Base-by-base conservation (phyloP, 306 rosid genomes). In the Canavalia gladiata region DNA sequence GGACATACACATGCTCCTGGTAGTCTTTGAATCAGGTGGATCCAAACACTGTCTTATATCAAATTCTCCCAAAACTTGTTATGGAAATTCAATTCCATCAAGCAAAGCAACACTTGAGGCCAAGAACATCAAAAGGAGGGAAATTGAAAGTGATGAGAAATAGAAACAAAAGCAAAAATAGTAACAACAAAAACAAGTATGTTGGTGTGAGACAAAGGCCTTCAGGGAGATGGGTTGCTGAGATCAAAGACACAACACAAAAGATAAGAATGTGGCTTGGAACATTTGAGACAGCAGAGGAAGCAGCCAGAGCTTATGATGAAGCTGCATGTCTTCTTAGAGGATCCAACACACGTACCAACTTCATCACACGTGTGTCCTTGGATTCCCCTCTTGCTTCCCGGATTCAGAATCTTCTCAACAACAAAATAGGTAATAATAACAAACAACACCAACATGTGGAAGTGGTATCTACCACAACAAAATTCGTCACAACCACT, bases 231-330 rank as follows among this genome's bases (percentile, higher is more conserved):
- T 94, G 97, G 97, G 98, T 94, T 10, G 98, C 98, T 9, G 98
- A 94, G 84, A 94, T 94, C 80, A 92, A 94, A 81, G 98, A 92
- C 84, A 92, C 98, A 4, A 90, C 91, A 3, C 93, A 90, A 34
- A 92, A 90, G 82, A 90, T 94, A 54, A 91, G 98, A 87, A 94
- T 94, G 95, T 94, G 98, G 98, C 94, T 94, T 34, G 98, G 98
- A 50, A 94, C 98, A 9, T 94, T 87, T 75, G 92, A 94, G 76
- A 90, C 96, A 1, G 97, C 97, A 0, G 98, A 94, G 60, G 96
- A 90, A 46, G 98, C 98, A 2, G 98, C 98, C 2, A 88, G 94
- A 33, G 94, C 98, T 5, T 94, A 94, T 7, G 98, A 94, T 13
- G 93, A 94, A 88, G 98, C 98, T 6, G 98, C 98, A 6, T 90